Base-by-base conservation (phyloP, 2,329 filamentous ascomycete species). In the Pyricularia sp. region DNA sequence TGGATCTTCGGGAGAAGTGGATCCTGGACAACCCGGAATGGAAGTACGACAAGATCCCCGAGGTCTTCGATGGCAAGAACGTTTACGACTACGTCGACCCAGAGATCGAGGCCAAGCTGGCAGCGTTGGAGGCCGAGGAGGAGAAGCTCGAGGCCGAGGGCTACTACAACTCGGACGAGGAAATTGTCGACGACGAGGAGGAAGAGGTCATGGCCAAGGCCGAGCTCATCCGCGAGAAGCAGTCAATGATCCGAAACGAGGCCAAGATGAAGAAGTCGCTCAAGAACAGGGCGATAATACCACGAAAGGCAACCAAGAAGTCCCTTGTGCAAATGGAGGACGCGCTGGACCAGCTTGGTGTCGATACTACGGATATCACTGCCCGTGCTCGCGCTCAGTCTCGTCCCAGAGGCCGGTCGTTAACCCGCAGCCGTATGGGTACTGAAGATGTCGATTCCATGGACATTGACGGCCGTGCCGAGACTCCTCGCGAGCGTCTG, bases 81-180 rank as follows among this genome's bases (percentile, higher is more conserved):
- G 92, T 99, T 69, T 95, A 94, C 82, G 95, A 99, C 80, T 99
- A 92, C 79, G 89, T 99, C 76, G 95, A 98, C 76, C 94, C 94
- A 0, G 96, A 99, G 69, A 99, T 99, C 77, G 95, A 97, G 76
- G 86, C 89, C 73, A 98, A 97, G 83, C 87, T 99, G 66, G 90
- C 90, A 67, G 93, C 93, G 69, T 85, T 99, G 42, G 95, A 99
- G 80, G 94, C 94, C 71, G 96, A 99, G 77, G 95, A 99, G 79
- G 94, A 97, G 82, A 90, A 90, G 75, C 87, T 98, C 17, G 91
- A 97, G 79, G 90, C 88, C 9, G 92, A 97, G 72, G 95, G 95
- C 70, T 97, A 91, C 85, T 99, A 99, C 81, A 92, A 97, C 85
- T 98, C 98, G 80, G 92, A 97, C 72, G 86, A 85, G 72, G 85